These are phyloP conservation scores for Scytalidium lignicola DNA, from an alignment of 2,329 filamentous ascomycete species.

Conservation along the genomic window DNA sequence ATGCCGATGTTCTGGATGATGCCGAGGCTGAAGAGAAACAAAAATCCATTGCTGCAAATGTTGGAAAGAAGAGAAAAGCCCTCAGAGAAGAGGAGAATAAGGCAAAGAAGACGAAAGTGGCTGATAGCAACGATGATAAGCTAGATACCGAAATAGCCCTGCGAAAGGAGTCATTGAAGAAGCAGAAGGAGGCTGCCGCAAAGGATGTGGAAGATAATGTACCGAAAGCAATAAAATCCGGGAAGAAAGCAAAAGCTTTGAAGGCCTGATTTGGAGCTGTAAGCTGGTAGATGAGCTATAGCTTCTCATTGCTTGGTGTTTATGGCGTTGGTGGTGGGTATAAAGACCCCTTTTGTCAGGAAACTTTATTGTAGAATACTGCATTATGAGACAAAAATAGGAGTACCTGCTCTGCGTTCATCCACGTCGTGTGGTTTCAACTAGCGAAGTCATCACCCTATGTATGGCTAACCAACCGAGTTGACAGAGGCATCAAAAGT, in stretches of 20 bases:
- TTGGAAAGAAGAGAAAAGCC: conserved; percentile 53
- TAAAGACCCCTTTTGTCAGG: neutral
- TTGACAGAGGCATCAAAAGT: no score
- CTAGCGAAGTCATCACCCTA: no score
- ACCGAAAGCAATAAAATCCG: conserved; percentile 10
- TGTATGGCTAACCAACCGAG: no score
- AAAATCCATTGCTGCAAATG: conserved; percentile 33
- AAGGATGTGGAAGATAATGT: conserved; percentile 20
- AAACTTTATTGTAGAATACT: neutral
- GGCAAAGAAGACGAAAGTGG: conserved; percentile 30
- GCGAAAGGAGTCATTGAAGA: conserved; percentile 30
- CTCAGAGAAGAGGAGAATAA: conserved; percentile 26
- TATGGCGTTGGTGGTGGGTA: conserved; percentile 3
- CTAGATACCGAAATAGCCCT: conserved; percentile 29
- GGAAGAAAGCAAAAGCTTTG: conserved; percentile 15
- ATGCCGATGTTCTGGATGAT: conserved; percentile 63
- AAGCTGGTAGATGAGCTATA: neutral
- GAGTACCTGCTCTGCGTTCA: no score
- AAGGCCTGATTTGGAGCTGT: conserved; percentile 8
- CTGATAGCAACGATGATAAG: conserved; percentile 28
- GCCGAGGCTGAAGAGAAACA: conserved; percentile 42
- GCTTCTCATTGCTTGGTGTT: conserved; percentile 5
- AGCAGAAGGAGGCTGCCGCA: conserved; percentile 29
- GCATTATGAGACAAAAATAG: neutral
- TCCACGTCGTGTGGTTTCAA: neutral